Evolutionary conservation across 306 rosid genomes (phyloP).

Genomic region (Cicer cuneatum): DNA sequence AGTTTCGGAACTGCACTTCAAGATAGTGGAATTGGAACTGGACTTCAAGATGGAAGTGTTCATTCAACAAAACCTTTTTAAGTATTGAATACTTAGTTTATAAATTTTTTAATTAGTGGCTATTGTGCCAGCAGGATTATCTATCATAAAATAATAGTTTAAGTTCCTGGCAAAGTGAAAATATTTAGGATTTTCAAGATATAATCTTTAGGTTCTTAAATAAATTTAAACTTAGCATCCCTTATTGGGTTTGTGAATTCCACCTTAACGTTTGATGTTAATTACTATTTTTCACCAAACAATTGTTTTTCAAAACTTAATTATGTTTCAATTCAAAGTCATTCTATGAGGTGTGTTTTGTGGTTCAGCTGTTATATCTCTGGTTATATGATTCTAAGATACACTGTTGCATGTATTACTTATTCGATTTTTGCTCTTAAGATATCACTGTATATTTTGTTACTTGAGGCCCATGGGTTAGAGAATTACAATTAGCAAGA

Average conservation of each 20-base stretch:
- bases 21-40: slow-evolving; percentile 45
- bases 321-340: slow-evolving; percentile 24
- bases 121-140: slow-evolving; percentile 25
- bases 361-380: background rate
- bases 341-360: background rate
- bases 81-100: slow-evolving; percentile 27
- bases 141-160: slow-evolving; percentile 29
- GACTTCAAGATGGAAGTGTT: slow-evolving; percentile 46
- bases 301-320: slow-evolving; percentile 28
- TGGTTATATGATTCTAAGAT: too few relatives aligned
- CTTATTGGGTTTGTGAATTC: slow-evolving; percentile 37
- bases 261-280: slow-evolving; percentile 27
- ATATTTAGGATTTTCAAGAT: slow-evolving; percentile 41
- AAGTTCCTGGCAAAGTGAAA: slow-evolving; percentile 40
- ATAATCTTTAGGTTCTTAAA: slow-evolving; percentile 28
- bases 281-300: slow-evolving; percentile 9
- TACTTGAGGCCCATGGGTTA: too few relatives aligned
- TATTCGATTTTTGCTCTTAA: too few relatives aligned
- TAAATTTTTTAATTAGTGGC: background rate
- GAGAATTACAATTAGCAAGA: too few relatives aligned
- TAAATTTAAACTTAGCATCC: slow-evolving; percentile 37
- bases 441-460: too few relatives aligned
- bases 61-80: slow-evolving; percentile 38
- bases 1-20: slow-evolving; percentile 44
- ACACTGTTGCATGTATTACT: too few relatives aligned